phyloP scores from a whole-genome alignment of 1,284 basidiomycete species.

The Trichosporon sp. region DNA sequence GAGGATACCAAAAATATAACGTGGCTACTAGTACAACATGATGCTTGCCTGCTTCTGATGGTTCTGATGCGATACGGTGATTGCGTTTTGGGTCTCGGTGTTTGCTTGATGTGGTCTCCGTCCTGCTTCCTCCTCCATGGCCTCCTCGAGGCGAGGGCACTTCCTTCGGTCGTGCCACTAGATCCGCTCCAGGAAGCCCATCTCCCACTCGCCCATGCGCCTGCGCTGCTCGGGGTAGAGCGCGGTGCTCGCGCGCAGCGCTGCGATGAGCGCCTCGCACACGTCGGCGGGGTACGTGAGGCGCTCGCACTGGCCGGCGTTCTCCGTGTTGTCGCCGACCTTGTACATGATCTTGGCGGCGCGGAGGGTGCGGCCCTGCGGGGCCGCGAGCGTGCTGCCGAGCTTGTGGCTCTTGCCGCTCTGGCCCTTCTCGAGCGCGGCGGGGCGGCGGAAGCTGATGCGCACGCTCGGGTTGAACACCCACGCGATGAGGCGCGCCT shows the following conservation, averaged over 20 bases:
- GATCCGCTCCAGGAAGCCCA: slow-evolving; percentile 40
- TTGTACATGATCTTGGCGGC: slow-evolving; percentile 42
- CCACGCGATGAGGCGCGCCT: slow-evolving; percentile 77
- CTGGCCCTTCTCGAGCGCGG: slow-evolving; percentile 9
- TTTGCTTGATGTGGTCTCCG: neutral
- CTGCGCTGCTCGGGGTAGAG: slow-evolving; percentile 32
- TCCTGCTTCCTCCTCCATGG: too few species aligned
- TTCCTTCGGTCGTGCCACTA: neutral
- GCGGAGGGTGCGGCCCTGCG: slow-evolving; percentile 15
- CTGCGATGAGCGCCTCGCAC: slow-evolving; percentile 26
- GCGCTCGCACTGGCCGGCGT: slow-evolving; percentile 31
- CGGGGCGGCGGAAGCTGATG: slow-evolving; percentile 57
- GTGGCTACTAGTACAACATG: neutral
- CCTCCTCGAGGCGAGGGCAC: neutral
- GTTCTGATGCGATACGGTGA: neutral
- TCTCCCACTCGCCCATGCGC: slow-evolving; percentile 35
- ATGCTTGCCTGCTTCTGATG: neutral
- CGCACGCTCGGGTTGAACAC: slow-evolving; percentile 80
- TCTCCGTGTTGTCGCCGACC: slow-evolving; percentile 17
- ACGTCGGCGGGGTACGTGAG: slow-evolving; percentile 35
- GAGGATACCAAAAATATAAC: neutral
- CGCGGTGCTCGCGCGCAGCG: slow-evolving; percentile 29
- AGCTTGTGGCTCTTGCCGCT: slow-evolving; percentile 1
- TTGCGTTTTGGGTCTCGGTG: neutral
- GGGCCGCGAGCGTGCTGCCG: neutral